A percentile compares a stretch with the other conserved stretches of the same genome.
These are phyloP conservation scores for Zygosaccharomyces sapae DNA, from an alignment of 1,139 yeast genomes.

Conservation along the genomic window DNA sequence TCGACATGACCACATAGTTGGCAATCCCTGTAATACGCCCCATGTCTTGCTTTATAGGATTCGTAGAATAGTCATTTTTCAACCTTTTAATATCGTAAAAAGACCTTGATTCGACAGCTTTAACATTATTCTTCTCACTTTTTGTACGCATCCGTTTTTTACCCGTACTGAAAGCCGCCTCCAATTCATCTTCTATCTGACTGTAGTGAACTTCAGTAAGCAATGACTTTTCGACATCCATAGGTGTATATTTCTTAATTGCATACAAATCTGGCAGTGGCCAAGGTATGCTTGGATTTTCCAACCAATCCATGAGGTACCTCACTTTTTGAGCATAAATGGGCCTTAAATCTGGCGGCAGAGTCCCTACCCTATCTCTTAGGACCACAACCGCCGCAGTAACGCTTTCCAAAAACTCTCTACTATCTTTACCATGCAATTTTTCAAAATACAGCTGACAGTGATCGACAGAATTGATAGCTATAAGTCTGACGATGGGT, in stretches of 20 bases:
- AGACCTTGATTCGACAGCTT: conserved; percentile 15
- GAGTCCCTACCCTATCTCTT: conserved; percentile 75
- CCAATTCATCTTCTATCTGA: conserved; percentile 36
- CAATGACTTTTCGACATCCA: conserved; percentile 75
- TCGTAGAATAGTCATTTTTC: conserved; percentile 63
- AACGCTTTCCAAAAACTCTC: conserved; percentile 55
- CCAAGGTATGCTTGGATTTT: conserved; percentile 49
- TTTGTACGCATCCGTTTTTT: conserved; percentile 27
- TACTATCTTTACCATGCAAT: conserved; percentile 38
- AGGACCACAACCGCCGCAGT: conserved; percentile 82
- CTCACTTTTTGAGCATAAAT: conserved; percentile 64
- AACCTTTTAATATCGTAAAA: conserved; percentile 65
- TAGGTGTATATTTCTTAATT: conserved; percentile 58
- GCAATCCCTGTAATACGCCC: conserved; percentile 58
- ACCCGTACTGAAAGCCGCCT: conserved; percentile 27
- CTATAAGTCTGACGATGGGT: conserved; percentile 65
- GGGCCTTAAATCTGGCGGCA: conserved; percentile 78
- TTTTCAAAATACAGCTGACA: conserved; percentile 46
- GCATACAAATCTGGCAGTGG: conserved; percentile 72
- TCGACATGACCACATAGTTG: conserved; percentile 35
- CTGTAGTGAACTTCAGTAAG: conserved; percentile 69
- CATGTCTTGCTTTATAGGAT: conserved; percentile 58
- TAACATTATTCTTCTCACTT: conserved; percentile 12
- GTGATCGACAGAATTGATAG: conserved; percentile 82
- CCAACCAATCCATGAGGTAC: conserved; percentile 61